Percentiles rank a stretch among this genome's conserved stretches.
Evolutionary conservation across 1,284 basidiomycete genomes (phyloP).

Genomic region (Malassezia caprae): DNA sequence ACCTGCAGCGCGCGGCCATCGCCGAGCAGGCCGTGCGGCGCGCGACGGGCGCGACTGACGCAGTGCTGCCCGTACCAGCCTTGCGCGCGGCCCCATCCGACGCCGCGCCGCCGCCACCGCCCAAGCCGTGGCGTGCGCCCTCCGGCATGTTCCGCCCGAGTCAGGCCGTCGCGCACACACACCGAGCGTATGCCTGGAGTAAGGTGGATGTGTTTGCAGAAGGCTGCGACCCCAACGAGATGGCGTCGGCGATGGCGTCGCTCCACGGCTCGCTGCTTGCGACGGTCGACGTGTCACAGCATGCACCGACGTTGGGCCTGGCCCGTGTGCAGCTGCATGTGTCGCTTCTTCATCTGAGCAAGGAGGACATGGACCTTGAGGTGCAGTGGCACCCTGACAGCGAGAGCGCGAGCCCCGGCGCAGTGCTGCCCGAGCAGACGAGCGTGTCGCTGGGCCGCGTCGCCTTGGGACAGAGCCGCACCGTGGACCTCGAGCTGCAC

Average conservation of each 20-base stretch:
- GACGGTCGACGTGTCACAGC: not conserved
- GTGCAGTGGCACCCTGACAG: not conserved
- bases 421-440: not conserved
- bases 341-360: constrained; percentile 5
- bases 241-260: not conserved
- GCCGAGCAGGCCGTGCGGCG: not conserved
- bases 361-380: not conserved
- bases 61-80: not conserved
- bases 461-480: not conserved
- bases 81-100: not conserved
- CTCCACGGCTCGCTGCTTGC: not conserved
- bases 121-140: not conserved
- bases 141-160: not conserved
- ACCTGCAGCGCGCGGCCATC: not conserved
- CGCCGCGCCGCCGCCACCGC: not conserved
- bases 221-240: not conserved
- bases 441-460: not conserved
- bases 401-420: not conserved
- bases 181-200: not conserved
- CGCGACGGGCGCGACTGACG: no score
- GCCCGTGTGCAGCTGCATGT: not conserved
- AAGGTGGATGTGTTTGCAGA: not conserved
- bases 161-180: not conserved
- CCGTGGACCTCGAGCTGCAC: not conserved
- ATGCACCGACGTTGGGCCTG: not conserved